Evolutionary conservation across 352 stramenopile species (phyloP), one percentile per base, ranked within the genome.

Genomic region (Phytophthora constricta): DNA sequence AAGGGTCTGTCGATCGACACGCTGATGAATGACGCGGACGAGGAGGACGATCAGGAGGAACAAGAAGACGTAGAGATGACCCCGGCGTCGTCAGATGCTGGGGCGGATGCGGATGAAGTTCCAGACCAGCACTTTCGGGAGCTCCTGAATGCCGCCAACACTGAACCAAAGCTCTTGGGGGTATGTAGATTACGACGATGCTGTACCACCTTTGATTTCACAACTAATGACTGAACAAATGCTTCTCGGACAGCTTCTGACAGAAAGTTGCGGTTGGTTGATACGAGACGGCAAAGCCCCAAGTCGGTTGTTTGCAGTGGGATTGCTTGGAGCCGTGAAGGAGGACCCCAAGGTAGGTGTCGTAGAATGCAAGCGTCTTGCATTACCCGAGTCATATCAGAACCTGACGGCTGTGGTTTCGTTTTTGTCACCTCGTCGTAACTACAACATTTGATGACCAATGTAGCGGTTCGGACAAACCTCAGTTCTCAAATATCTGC

Each of bases 401-500:
- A n/a, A n/a, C n/a, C n/a, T n/a, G n/a, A n/a, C n/a, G n/a, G n/a
- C n/a, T n/a, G n/a, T n/a, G n/a, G n/a, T n/a, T n/a, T n/a, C n/a
- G n/a, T n/a, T n/a, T n/a, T n/a, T n/a, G n/a, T n/a, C n/a, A n/a
- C n/a, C n/a, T n/a, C n/a, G 45, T 31, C 19, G 20, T 28, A 51
- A 16, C 19, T 46, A n/a, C 17, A 14, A 31, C 17, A n/a, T 3
- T 22, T 17, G 4, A 23, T 62, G 10, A 27, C 20, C 26, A 23
- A 33, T 45, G n/a, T 51, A 84, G 71, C 71, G 80, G 13, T 96
- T 94, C 49, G 22, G 68, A 1, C 69, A 84, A 10, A 80, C 86
- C 23, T 57, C 68, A 0, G 70, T 93, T 27, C 68, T 93, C 13
- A 96, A 96, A 61, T 93, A 92, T 62, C 47, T 96, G 17, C 39